phyloP scores from a whole-genome alignment of 2,329 filamentous ascomycete species.

The Sarocladium oryzae region DNA sequence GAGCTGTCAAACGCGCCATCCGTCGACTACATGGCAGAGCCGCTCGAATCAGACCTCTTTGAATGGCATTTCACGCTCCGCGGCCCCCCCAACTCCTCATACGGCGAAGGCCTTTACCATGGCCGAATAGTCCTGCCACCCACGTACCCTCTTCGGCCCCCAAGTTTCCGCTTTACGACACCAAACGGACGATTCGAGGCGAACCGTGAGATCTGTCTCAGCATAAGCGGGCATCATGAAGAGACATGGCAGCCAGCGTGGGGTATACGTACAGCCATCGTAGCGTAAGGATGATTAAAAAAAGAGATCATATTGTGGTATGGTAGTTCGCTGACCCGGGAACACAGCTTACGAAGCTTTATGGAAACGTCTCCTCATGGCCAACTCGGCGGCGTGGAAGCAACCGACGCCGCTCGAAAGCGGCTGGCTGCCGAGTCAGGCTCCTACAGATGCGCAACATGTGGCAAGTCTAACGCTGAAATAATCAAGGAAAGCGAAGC shows the following conservation, averaged over 20 bases:
- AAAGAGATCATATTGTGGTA: not conserved
- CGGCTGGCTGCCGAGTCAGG: slow-evolving; percentile 62
- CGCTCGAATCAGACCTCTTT: slow-evolving; percentile 84
- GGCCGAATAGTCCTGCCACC: slow-evolving; percentile 88
- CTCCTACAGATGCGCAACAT: slow-evolving; percentile 62
- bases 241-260: slow-evolving; percentile 98
- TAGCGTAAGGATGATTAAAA: slow-evolving; percentile 34
- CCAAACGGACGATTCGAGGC: slow-evolving; percentile 90
- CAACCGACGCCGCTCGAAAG: slow-evolving; percentile 58
- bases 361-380: slow-evolving; percentile 89
- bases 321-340: not conserved
- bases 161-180: slow-evolving; percentile 91
- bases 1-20: slow-evolving; percentile 78
- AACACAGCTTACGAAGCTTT: slow-evolving; percentile 62
- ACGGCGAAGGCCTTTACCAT: slow-evolving; percentile 82
- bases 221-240: slow-evolving; percentile 91
- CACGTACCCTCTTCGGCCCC: slow-evolving; percentile 84
- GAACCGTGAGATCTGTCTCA: slow-evolving; percentile 94
- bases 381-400: slow-evolving; percentile 85
- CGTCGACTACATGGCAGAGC: slow-evolving; percentile 76
- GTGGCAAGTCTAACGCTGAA: slow-evolving; percentile 64
- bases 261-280: slow-evolving; percentile 86
- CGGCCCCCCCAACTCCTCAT: slow-evolving; percentile 76
- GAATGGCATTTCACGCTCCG: slow-evolving; percentile 99
- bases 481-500: slow-evolving; percentile 67